These are phyloP conservation scores for button mushroom (Agaricus bisporus) DNA, from an alignment of 768 basidiomycete genomes.

Conservation along the genomic window DNA sequence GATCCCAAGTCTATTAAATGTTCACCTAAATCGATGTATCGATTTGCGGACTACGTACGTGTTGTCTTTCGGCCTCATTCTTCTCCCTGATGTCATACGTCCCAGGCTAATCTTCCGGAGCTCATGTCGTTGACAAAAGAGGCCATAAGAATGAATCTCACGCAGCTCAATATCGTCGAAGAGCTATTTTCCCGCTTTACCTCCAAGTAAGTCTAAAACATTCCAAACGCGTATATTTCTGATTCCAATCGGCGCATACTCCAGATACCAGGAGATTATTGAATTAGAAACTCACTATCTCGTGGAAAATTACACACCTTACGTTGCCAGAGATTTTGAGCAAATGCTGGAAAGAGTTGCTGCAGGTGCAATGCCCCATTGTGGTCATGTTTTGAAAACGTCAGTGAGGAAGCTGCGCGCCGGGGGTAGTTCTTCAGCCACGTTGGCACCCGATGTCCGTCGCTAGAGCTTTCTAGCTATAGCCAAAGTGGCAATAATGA, in stretches of 20 bases:
- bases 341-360: conserved; percentile 1
- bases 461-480: no score
- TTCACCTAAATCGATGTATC: conserved; percentile 34
- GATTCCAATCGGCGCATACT: background rate
- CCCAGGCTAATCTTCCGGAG: conserved; percentile 1
- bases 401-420: background rate
- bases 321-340: conserved; percentile 1
- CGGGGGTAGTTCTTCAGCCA: background rate
- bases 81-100: background rate
- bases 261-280: conserved; percentile 5
- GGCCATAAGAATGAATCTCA: conserved; percentile 1
- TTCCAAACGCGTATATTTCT: background rate
- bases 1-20: conserved; percentile 9
- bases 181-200: conserved; percentile 10
- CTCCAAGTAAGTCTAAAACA: background rate
- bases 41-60: conserved; percentile 18
- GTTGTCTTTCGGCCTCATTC: background rate
- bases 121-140: conserved; percentile 5
- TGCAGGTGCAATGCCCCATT: background rate
- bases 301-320: background rate
- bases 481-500: no score
- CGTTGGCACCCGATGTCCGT: background rate
- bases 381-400: background rate
- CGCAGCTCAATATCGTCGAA: conserved; percentile 4
- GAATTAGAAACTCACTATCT: conserved; percentile 2